Base-by-base conservation (phyloP, 2,329 filamentous ascomycete species). In the Didymella lethalis region DNA sequence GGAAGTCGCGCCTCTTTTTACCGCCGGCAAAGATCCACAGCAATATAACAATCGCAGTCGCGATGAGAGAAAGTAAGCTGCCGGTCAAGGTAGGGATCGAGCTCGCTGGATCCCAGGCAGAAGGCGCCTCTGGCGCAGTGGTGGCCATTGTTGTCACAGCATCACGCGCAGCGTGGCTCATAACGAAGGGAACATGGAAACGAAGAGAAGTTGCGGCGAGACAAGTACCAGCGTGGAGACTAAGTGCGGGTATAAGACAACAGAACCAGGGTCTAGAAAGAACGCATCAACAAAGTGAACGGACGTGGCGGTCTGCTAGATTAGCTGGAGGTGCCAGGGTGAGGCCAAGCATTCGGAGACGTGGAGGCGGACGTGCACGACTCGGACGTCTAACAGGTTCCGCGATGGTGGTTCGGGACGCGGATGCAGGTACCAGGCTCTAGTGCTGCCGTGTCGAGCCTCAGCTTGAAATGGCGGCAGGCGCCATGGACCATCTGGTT, bases 41-140 rank as follows among this genome's bases (percentile, higher is more conserved):
- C 6, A 68, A 43, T 23, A 70, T 65, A 43, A 66, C 63, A 1
- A 49, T 46, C 10, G 40, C 26, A 20, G 65, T 67, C 2, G 68
- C 65, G 25, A 61, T 4, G 28, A 58, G 51, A 11, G 68, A 70
- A 48, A 68, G 62, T 28, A 69, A 46, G 49, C 68, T 70, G 38
- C 68, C 68, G 3, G 63, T 57, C 38, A 70, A 54, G 12, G 66
- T 68, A 26, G 68, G 66, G 29, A 70, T 61, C 0, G 61, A 59
- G 23, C 47, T 54, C 18, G 59, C 59, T 23, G 59, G 54, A 36
- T 62, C 59, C 59, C 59, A 62, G 25, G 36, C 23, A n/a, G 41
- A 29, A 3, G 54, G 26, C 4, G 29, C 20, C 7, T 38, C 29
- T 26, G 38, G 14, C 6, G 45, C 16, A 11, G 51, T 29, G 16